These are phyloP conservation scores for Ceratocystis ficicola DNA, from an alignment of 2,329 filamentous ascomycete species.

Conservation along the genomic window DNA sequence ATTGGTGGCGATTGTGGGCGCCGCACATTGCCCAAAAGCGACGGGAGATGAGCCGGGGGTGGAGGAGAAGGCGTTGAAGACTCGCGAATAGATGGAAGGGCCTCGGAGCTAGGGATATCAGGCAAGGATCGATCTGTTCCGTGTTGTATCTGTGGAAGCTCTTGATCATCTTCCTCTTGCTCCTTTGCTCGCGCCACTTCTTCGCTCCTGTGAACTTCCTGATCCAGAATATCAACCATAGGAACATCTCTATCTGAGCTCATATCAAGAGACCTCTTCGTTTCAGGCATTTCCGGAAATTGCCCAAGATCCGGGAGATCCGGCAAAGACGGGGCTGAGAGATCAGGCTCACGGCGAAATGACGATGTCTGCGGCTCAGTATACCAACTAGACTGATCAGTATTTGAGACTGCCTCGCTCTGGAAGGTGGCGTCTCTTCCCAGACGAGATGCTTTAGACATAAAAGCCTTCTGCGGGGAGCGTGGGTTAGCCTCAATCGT, in stretches of 20 bases:
- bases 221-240: conserved; percentile 17
- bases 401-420: neutral
- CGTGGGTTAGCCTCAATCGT: conserved; percentile 17
- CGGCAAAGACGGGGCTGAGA: conserved; percentile 14
- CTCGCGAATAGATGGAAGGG: conserved; percentile 20
- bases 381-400: conserved; percentile 20
- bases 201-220: neutral
- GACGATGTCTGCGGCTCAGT: conserved; percentile 15
- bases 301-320: conserved; percentile 16
- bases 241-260: conserved; percentile 8
- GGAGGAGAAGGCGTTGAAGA: conserved; percentile 13
- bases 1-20: conserved; percentile 6
- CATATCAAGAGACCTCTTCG: neutral
- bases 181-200: neutral
- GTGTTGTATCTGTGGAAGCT: conserved; percentile 15
- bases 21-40: conserved; percentile 12
- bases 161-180: conserved; percentile 5
- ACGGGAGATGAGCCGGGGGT: neutral
- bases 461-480: conserved; percentile 16
- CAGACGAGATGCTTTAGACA: neutral
- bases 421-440: conserved; percentile 17
- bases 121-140: conserved; percentile 16
- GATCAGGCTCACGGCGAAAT: conserved; percentile 3
- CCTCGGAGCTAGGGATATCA: conserved; percentile 21
- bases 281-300: conserved; percentile 14